Base-by-base conservation (phyloP, 805 yeast species). In the Saturnispora mendoncae region DNA sequence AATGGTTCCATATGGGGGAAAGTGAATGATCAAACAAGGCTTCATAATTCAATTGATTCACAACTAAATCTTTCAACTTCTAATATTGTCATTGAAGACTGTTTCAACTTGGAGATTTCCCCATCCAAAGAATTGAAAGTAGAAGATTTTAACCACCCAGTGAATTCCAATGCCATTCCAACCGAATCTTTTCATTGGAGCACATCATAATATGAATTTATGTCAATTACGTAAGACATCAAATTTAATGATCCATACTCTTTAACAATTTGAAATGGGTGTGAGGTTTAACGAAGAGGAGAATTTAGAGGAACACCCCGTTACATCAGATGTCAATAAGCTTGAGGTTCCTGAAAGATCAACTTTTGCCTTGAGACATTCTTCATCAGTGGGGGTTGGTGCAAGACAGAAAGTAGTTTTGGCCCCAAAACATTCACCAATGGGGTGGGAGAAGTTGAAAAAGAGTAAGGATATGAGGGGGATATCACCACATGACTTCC, bases 351-450 rank as follows among this genome's bases (percentile, higher is more conserved):
- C 42, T 6, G 38, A 20, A 13, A 26, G 42, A 33, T 39, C 42
- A 8, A 27, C 42, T 4, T 54, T 54, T 26, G 50, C 57, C 0
- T 35, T 47, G 17, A 9, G 33, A 14, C 39, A 46, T 27, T 54
- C n/a, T n/a, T n/a, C 56, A 8, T 52, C 55, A 23, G 10, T 7
- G 9, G 54, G 51, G 33, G 33, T 50, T 4, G 43, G 30, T 17
- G 28, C 45, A 31, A 21, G 79, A 12, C 60, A 57, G 39, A 84
- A 85, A 51, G 88, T 84, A 4, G 67, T 61, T 0, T 65, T 85
- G 14, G 66, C 71, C 33, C 94, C 92, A 0, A 94, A 94, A 1
- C 84, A 78, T 53, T 85, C 95, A 2, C 88, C 94, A 0, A 59
- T 85, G 46, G 95, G 85, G 56, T 85, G 95, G 95, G 94, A 88